Conservation (phyloP, 345 rosid genomes). For the Corymbia maculata region DNA sequence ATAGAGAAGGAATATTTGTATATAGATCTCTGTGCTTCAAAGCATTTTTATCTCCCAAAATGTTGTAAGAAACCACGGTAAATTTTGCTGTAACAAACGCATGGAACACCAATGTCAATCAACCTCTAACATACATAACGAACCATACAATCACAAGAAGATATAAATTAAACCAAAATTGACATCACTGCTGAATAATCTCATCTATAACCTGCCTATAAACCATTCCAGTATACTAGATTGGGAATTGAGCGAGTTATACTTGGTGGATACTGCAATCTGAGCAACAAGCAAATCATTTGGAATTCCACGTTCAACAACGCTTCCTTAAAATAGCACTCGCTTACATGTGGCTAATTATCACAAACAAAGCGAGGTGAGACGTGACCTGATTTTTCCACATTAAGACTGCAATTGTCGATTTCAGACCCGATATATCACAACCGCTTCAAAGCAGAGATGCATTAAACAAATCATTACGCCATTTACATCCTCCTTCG, state of each 20-base stretch:
- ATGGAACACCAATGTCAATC: not conserved
- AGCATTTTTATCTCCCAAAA: slow-evolving; percentile 65
- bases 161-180: not conserved
- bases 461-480: not conserved
- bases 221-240: not conserved
- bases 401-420: not conserved
- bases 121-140: not conserved
- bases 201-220: not conserved
- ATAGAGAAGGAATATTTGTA: slow-evolving; percentile 36
- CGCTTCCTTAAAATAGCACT: not conserved
- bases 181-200: not conserved
- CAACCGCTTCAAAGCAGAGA: not conserved
- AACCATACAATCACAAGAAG: not conserved
- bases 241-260: not conserved
- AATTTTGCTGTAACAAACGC: slow-evolving; percentile 34
- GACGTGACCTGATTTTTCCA: not conserved
- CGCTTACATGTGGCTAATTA: not conserved
- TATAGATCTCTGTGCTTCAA: slow-evolving; percentile 54
- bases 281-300: not conserved
- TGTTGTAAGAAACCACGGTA: slow-evolving; percentile 62
- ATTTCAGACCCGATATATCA: not conserved
- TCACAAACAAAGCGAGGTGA: not conserved
- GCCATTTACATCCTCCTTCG: not conserved
- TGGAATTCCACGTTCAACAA: not conserved
- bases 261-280: not conserved